Conservation (phyloP, 805 yeast species). For the Clavispora fructus region DNA sequence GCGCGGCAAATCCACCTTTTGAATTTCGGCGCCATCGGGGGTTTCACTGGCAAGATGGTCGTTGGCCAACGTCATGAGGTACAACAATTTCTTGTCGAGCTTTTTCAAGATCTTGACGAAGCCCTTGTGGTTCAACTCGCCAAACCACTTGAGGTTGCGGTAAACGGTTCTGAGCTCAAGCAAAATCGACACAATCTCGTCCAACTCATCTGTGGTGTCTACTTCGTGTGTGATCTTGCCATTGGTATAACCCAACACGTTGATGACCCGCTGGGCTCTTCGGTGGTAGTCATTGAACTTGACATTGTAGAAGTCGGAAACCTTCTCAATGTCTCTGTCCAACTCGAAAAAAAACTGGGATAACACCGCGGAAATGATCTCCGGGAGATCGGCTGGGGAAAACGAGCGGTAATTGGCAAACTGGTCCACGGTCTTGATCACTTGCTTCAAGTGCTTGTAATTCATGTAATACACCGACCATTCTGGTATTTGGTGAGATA, state of each 20-base stretch:
- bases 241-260: constrained; percentile 28
- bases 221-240: constrained; percentile 24
- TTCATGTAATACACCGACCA: constrained; percentile 83
- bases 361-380: constrained; percentile 39
- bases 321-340: constrained; percentile 77
- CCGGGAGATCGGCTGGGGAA: constrained; percentile 20
- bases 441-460: constrained; percentile 78
- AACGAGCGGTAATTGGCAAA: constrained; percentile 32
- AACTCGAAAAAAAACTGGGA: constrained; percentile 71
- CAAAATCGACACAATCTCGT: constrained; percentile 46
- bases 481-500: constrained; percentile 88
- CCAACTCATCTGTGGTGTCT: constrained; percentile 37
- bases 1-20: constrained; percentile 19
- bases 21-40: constrained; percentile 2
- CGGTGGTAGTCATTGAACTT: constrained; percentile 72
- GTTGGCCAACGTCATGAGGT: constrained; percentile 19
- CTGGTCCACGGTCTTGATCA: constrained; percentile 58
- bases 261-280: constrained; percentile 47
- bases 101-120: constrained; percentile 85
- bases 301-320: constrained; percentile 70
- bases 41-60: constrained; percentile 12
- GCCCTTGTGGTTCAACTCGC: constrained; percentile 87
- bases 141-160: constrained; percentile 88
- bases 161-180: constrained; percentile 71
- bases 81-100: constrained; percentile 67